Base-by-base conservation (phyloP, 306 rosid genomes). In the Hippophae rhamnoides region DNA sequence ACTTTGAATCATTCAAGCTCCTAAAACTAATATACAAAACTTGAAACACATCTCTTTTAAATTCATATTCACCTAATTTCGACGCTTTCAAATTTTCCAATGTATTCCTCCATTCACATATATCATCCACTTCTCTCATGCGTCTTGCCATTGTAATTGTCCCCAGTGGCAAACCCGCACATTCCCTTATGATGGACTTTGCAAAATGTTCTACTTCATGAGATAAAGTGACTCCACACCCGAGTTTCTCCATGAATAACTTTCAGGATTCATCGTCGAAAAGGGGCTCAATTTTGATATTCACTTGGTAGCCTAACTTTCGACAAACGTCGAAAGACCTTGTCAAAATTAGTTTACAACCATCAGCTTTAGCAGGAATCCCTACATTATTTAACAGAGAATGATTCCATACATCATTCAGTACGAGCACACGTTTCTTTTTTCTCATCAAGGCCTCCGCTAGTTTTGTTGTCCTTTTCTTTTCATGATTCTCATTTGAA, bases 361-460 rank as follows among this genome's bases (percentile, higher is more conserved):
- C 68, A 26, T 47, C 64, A 10, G 12, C 18, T 41, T 3, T 8
- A 0, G 6, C 7, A 41, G 56, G 60, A 65, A 79, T 62, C 42
- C 76, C 72, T 8, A 65, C 74, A 25, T 65, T 58, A 38, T 69
- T 10, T 1, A 65, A 7, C 54, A 41, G 56, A 49, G 75, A 58
- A 41, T 65, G 53, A 2, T 68, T 40, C 81, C 78, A 79, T n/a
- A 69, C 61, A 55, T 75, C 67, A 54, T 75, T 78, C 9, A 79
- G 47, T 56, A 79, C 43, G n/a, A 75, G 31, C 0, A 72, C 6
- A 7, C 3, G 7, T 1, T 69, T 62, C 12, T 26, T 38, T 14
- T 6, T 61, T 42, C 1, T 40, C 41, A 46, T 18, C 49, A 79
- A 53, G 1, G 46, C 67, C 61, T 67, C 64, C 41, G 68, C 67